Percentiles rank a stretch among this genome's conserved stretches.
Evolutionary conservation across 129 eudicot genomes (phyloP).

Genomic region (Lactuca sativa): DNA sequence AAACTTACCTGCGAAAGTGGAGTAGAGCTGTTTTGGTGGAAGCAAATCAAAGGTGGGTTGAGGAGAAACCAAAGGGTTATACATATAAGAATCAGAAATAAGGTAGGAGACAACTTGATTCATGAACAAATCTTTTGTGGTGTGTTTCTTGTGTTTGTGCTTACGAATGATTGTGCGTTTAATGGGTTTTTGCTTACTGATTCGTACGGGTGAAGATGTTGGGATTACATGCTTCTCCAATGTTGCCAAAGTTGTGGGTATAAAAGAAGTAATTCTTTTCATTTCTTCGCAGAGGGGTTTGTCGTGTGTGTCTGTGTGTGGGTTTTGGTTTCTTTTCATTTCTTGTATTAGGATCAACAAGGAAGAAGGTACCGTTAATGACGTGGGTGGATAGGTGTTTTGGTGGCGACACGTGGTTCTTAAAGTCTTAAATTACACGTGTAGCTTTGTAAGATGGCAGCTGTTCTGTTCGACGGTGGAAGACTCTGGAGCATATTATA

Average conservation of each 20-base stretch:
- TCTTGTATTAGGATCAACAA: neutral
- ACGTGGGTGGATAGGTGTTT: constrained; percentile 21
- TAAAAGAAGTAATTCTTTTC: constrained; percentile 10
- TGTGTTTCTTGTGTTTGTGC: constrained; percentile 20
- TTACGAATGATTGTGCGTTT: constrained; percentile 31
- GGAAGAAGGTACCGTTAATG: constrained; percentile 10
- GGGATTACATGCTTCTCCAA: constrained; percentile 21
- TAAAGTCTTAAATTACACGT: constrained; percentile 3
- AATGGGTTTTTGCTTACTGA: constrained; percentile 27
- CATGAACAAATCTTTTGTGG: constrained; percentile 9
- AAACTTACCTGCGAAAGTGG: constrained; percentile 12
- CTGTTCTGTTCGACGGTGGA: neutral
- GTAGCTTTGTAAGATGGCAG: neutral
- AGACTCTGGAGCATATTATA: neutral
- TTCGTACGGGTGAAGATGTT: constrained; percentile 13
- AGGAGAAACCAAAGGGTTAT: constrained; percentile 28
- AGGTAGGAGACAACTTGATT: constrained; percentile 28
- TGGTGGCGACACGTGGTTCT: constrained; percentile 27
- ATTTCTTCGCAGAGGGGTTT: constrained; percentile 11
- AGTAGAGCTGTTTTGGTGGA: constrained; percentile 27
- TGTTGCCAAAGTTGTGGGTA: constrained; percentile 7
- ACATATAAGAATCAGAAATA: constrained; percentile 32
- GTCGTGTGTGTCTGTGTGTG: neutral
- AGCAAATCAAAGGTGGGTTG: constrained; percentile 31
- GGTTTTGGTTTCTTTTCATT: constrained; percentile 1